Base-by-base conservation (phyloP, 495 filamentous ascomycete species). In the Penicillium ochrochloron region DNA sequence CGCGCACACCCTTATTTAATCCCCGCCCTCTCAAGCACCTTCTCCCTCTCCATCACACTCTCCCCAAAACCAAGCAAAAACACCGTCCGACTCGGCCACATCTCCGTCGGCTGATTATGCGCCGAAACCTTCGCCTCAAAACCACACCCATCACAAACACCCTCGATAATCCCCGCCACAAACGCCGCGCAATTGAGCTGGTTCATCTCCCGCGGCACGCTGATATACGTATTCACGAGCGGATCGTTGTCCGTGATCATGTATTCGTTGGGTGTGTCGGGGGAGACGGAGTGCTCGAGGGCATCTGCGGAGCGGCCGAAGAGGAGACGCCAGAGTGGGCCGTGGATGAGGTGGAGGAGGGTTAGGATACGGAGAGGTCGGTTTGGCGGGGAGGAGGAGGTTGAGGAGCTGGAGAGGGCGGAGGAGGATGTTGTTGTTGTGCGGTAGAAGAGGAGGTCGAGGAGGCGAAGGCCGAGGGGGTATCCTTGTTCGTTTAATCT, bases 181-280 rank as follows among this genome's bases (percentile, higher is more conserved):
- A 89, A 99, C 14, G 95, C 95, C 27, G 95, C 95, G 76, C 94
- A 97, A 74, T 97, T 99, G 63, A 99, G 84, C 84, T 94, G 89
- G 76, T 82, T 91, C 93, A 99, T 97, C 77, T 99, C 95, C 65
- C 88, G 88, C 25, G 95, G 95, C 39, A 98, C 91, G 67, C 87
- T 90, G 71, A 99, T 90, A 75, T 96, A 97, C 23, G 88, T 88
- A 73, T 97, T 97, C 17, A 98, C 94, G 15, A 97, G 80, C 44
- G 95, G 95, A 70, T 98, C 96, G 74, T 99, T 97, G 75, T 99
- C 95, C 62, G 88, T 89, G 69, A 99, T 92, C 94, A 99, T 97
- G 82, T 97, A 99, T 80, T 98, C 93, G 73, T 93, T 90, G 3
- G 91, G 88, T 14, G 91, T 93, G 19, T 88, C 85, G 5, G 89